These are phyloP conservation scores for Avena sativa DNA, from an alignment of 176 grass and related monocot genomes.

Conservation along the genomic window DNA sequence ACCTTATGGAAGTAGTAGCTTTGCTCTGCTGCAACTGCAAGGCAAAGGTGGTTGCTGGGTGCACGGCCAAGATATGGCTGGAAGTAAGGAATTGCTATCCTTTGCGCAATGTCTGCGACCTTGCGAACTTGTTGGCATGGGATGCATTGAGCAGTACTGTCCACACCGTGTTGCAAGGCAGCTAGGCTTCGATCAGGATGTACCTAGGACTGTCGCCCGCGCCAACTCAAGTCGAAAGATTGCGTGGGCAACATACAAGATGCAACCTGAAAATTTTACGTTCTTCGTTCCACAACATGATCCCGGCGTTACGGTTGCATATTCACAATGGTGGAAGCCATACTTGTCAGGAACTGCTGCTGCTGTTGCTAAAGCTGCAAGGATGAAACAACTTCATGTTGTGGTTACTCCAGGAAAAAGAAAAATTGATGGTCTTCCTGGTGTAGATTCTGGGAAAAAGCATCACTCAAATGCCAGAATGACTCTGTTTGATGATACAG, in stretches of 20 bases:
- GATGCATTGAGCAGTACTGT: slow-evolving; percentile 79
- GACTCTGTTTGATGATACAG: neutral
- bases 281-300: slow-evolving; percentile 69
- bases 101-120: slow-evolving; percentile 65
- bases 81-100: slow-evolving; percentile 49
- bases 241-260: slow-evolving; percentile 73
- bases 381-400: neutral
- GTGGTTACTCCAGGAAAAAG: neutral
- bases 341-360: neutral
- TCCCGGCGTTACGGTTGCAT: slow-evolving; percentile 51
- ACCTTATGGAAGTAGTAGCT: slow-evolving; percentile 42
- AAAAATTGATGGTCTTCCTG: neutral
- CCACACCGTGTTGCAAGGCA: slow-evolving; percentile 88
- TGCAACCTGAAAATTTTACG: slow-evolving; percentile 50
- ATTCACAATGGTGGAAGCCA: slow-evolving; percentile 69
- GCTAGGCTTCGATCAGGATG: slow-evolving; percentile 91
- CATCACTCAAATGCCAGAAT: neutral
- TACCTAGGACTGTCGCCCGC: slow-evolving; percentile 55
- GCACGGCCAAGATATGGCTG: slow-evolving; percentile 43
- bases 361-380: neutral
- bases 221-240: slow-evolving; percentile 50
- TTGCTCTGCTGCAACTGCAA: slow-evolving; percentile 39
- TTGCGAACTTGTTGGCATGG: slow-evolving; percentile 72
- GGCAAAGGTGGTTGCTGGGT: slow-evolving; percentile 33
- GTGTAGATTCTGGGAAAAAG: neutral